Base-by-base conservation (phyloP, 176 grass and related monocot genomes). In the Rhipidocladum racemiflorum region DNA sequence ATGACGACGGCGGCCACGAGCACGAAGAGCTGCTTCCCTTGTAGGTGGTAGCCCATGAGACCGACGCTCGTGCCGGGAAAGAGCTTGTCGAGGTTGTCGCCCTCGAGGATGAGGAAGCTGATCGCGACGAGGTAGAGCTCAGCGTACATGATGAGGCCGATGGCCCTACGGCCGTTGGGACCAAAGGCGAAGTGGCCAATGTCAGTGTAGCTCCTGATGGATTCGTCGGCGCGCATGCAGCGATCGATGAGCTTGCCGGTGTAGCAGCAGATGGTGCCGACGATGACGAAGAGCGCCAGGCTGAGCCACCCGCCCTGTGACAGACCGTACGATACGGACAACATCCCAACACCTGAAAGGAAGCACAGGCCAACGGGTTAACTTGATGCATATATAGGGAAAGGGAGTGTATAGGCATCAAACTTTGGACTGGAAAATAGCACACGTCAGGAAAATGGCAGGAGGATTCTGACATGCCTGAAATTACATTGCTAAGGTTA, bases 291-390 rank as follows among this genome's bases (percentile, higher is more conserved):
- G 25, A 94, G 85, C 30, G 6, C 74, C 7, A 94, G 59, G 79
- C 91, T 94, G 12, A 91, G 69, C 88, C 91, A 94, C 28, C 88
- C 88, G 60, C 88, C 91, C 68, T 86, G 78, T 6, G 91, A 78
- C 34, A 94, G 15, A n/a, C 88, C 85, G 55, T 91, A 90, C 8
- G 91, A 83, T 68, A 90, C 57, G 38, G 91, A 94, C 10, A 94
- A 44, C 61, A 94, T 45, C 28, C 91, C 88, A 7, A 94, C 56
- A 21, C 91, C 91, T 93, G 79, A 0, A 38, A 11, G 28, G 20
- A 81, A 65, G 36, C 28, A 44, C 10, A 44, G 30, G 21, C 15
- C 15, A 60, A 29, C 24, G 54, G 51, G 54, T 10, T 40, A 40
- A 40, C 2, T 23, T 20, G 49, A 51, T 18, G 49, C 49, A 51